Evolutionary conservation across 805 yeast genomes (phyloP).

Genomic region (Candida quercuum): DNA sequence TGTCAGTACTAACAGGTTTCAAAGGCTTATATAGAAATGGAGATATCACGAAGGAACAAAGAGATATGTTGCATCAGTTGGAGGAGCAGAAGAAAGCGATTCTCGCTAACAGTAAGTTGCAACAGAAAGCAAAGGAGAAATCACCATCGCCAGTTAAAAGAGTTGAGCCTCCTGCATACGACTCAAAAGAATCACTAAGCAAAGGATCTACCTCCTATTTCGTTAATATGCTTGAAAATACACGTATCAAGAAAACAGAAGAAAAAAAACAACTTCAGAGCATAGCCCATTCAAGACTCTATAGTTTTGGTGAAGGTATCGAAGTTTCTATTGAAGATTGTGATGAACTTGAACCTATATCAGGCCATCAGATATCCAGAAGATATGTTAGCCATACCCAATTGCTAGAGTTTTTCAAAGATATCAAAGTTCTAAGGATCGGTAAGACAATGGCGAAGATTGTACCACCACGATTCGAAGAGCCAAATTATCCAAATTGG

Average conservation of each 20-base stretch:
- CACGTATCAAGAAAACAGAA: conserved; percentile 21
- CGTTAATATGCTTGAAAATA: conserved; percentile 23
- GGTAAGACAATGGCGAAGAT: conserved; percentile 61
- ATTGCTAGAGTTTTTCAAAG: conserved; percentile 35
- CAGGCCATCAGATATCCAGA: conserved; percentile 37
- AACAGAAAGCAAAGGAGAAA: not conserved
- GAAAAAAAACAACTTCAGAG: conserved; percentile 19
- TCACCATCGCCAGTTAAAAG: not conserved
- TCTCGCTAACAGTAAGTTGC: too few species aligned
- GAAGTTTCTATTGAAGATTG: conserved; percentile 26
- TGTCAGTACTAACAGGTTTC: too few species aligned
- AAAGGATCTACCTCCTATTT: conserved; percentile 28
- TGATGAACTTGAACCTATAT: conserved; percentile 40
- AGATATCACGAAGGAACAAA: too few species aligned
- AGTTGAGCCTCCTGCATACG: too few species aligned
- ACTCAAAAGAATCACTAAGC: not conserved
- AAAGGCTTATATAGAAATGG: too few species aligned
- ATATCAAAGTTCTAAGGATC: conserved; percentile 51
- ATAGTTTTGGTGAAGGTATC: conserved; percentile 29
- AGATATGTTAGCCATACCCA: conserved; percentile 38
- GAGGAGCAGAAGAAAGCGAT: not conserved
- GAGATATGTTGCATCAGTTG: too few species aligned
- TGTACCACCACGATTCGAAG: conserved; percentile 58
- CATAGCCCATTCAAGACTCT: conserved; percentile 31
- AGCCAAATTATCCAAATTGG: conserved; percentile 74